phyloP scores from a whole-genome alignment of 306 rosid species.

The Vicia villosa region DNA sequence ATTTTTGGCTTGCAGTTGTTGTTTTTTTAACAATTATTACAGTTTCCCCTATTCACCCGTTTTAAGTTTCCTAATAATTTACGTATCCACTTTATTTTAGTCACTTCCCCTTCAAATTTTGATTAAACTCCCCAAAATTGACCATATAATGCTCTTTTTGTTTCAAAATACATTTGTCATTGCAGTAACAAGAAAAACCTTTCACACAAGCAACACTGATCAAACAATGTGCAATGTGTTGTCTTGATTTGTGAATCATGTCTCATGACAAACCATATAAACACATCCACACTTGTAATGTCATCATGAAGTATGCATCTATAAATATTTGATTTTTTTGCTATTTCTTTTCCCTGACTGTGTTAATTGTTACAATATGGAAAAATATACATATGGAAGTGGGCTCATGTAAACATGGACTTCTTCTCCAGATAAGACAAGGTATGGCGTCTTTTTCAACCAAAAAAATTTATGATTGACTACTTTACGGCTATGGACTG shows the following conservation, averaged over 20 bases:
- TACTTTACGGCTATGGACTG: neutral
- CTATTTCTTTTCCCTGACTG: conserved; percentile 32
- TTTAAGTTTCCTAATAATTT: too few species aligned
- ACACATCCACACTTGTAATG: conserved; percentile 15
- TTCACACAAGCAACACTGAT: neutral
- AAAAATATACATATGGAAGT: conserved; percentile 55
- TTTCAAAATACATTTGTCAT: neutral
- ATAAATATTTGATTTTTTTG: neutral
- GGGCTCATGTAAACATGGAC: conserved; percentile 64
- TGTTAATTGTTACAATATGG: conserved; percentile 35
- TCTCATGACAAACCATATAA: neutral
- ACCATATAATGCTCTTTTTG: neutral
- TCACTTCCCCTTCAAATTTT: conserved; percentile 2
- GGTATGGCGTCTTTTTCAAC: conserved; percentile 44
- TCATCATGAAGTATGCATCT: neutral
- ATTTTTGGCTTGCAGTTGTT: too few species aligned
- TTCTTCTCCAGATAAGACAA: conserved; percentile 53
- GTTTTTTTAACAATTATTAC: too few species aligned
- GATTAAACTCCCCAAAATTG: neutral
- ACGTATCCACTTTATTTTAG: neutral
- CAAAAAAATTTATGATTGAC: neutral
- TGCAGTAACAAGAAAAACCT: neutral
- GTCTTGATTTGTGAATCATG: neutral
- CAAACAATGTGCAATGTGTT: neutral
- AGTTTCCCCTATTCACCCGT: too few species aligned